Evolutionary conservation across 805 yeast species (phyloP).

Genomic region (Metschnikowia amazonensis): DNA sequence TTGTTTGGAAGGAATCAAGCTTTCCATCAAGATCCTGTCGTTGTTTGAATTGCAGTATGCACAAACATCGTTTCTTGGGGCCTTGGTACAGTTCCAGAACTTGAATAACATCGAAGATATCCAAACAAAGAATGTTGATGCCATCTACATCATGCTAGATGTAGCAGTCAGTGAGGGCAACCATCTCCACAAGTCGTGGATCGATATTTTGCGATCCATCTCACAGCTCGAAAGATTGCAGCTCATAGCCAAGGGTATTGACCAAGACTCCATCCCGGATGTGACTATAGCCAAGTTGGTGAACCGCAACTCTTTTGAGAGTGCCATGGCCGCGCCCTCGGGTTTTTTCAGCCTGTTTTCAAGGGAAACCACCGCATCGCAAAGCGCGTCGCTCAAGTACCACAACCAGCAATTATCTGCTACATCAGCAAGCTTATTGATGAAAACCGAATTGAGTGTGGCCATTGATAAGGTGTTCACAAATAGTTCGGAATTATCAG

Average conservation of each 20-base stretch:
- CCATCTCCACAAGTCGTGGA: conserved; percentile 71
- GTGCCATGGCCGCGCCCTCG: conserved; percentile 38
- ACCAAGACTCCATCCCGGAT: conserved; percentile 82
- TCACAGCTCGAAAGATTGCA: conserved; percentile 92
- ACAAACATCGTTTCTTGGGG: conserved; percentile 83
- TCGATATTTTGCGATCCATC: conserved; percentile 70
- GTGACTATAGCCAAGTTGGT: conserved; percentile 71
- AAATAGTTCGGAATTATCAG: conserved; percentile 72
- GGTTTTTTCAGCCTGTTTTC: conserved; percentile 59
- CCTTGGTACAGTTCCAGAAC: conserved; percentile 82
- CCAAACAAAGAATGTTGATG: conserved; percentile 74
- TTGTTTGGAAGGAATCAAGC: conserved; percentile 81
- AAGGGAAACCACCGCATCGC: conserved; percentile 49
- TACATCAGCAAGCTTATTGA: conserved; percentile 53
- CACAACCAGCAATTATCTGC: conserved; percentile 65
- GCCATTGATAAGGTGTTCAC: conserved; percentile 85
- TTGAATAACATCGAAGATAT: conserved; percentile 76
- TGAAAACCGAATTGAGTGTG: conserved; percentile 67
- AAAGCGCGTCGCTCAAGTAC: conserved; percentile 65
- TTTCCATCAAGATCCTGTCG: conserved; percentile 79
- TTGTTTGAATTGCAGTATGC: conserved; percentile 81
- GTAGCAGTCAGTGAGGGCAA: conserved; percentile 81
- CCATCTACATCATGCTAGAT: conserved; percentile 68
- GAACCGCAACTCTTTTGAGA: conserved; percentile 45
- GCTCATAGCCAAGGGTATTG: conserved; percentile 81